A percentile compares a stretch with the other conserved stretches of the same genome.
Evolutionary conservation across 345 rosid species (phyloP).

Genomic region (Murraya paniculata): DNA sequence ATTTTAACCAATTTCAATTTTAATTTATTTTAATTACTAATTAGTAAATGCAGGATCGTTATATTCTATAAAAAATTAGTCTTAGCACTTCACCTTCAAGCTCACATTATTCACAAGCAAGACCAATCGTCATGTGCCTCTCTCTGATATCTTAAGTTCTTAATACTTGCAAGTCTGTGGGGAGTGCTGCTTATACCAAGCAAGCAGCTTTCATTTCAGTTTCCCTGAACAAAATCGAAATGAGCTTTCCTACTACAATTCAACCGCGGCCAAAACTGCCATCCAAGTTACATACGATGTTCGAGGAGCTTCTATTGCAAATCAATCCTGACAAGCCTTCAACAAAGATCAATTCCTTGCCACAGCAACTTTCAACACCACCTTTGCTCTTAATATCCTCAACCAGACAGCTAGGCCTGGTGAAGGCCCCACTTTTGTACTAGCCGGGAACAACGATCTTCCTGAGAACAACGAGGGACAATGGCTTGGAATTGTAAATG

Average conservation of each 20-base stretch:
- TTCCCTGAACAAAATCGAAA: neutral
- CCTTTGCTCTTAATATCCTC: constrained; percentile 48
- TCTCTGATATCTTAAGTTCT: neutral
- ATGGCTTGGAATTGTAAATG: constrained; percentile 69
- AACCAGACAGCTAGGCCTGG: constrained; percentile 44
- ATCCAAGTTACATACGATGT: constrained; percentile 54
- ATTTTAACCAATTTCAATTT: too few relatives aligned
- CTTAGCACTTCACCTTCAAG: neutral
- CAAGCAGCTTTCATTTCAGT: constrained; percentile 28
- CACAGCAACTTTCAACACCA: constrained; percentile 45
- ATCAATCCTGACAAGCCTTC: constrained; percentile 40
- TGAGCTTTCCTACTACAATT: neutral
- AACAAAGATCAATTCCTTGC: constrained; percentile 32
- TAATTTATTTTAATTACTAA: too few relatives aligned
- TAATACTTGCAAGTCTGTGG: neutral
- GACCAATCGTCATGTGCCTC: neutral
- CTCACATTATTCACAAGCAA: neutral
- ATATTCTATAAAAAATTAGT: constrained; percentile 9
- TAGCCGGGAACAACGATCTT: constrained; percentile 25
- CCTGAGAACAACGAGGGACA: constrained; percentile 46
- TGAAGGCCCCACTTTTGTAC: constrained; percentile 67
- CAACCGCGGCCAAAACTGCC: constrained; percentile 24
- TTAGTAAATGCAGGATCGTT: neutral
- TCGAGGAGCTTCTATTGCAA: constrained; percentile 11
- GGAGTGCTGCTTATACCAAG: constrained; percentile 13